Conservation (phyloP, 495 filamentous ascomycete genomes). For the Lophiostoma macrostomum region DNA sequence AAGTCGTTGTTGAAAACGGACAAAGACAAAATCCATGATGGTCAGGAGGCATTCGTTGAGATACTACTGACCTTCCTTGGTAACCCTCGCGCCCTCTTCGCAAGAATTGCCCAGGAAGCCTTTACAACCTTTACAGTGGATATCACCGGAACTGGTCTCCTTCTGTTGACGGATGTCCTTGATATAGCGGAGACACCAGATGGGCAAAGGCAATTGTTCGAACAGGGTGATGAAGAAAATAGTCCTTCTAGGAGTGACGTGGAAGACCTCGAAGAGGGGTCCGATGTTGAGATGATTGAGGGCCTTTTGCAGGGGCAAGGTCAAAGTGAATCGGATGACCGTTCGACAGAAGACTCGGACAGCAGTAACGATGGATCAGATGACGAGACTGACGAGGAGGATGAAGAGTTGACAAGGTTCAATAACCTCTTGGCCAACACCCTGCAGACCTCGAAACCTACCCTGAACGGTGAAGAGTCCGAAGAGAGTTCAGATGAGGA, state of each 20-base stretch:
- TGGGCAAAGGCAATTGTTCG: conserved; percentile 85
- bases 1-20: conserved; percentile 56
- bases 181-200: conserved; percentile 74
- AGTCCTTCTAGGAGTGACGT: conserved; percentile 51
- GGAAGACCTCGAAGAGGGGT: conserved; percentile 40
- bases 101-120: conserved; percentile 81
- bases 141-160: conserved; percentile 67
- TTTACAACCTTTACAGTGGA: conserved; percentile 73
- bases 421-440: conserved; percentile 29
- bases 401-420: conserved; percentile 30
- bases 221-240: conserved; percentile 62
- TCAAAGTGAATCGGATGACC: neutral
- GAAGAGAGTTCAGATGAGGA: conserved; percentile 50
- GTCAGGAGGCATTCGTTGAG: conserved; percentile 62
- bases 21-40: conserved; percentile 39
- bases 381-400: conserved; percentile 28
- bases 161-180: conserved; percentile 63
- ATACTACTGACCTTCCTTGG: conserved; percentile 83
- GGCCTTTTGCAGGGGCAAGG: too few relatives aligned
- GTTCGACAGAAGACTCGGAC: conserved; percentile 4
- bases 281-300: conserved; percentile 39
- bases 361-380: neutral
- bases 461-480: conserved; percentile 2
- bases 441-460: conserved; percentile 29
- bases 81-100: conserved; percentile 77